Base-by-base conservation (phyloP, 2,329 filamentous ascomycete species). In the Davidsoniella virescens region DNA sequence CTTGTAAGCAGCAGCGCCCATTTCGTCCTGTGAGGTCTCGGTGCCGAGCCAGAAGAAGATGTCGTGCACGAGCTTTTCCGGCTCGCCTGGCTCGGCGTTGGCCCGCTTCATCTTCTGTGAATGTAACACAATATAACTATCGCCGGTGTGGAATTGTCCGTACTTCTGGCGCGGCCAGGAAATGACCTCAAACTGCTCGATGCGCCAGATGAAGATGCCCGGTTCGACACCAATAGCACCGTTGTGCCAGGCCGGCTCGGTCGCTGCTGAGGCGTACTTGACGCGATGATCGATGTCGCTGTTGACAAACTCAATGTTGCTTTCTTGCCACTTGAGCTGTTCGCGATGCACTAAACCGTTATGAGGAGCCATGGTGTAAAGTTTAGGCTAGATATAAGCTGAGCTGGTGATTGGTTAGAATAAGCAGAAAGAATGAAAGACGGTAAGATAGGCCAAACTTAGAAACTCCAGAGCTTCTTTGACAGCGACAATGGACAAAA, bases 11-110 rank as follows among this genome's bases (percentile, higher is more conserved):
- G 80, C 80, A 0, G 74, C 77, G 14, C 79, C 80, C 2, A 78
- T 78, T 63, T 84, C 80, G 55, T 83, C 80, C 63, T 82, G 77
- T 2, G 75, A 72, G 0, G 78, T 83, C 58, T 80, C 73, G 47
- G 63, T 67, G 4, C 80, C 80, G 1, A 83, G 69, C 79, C 78
- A 84, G 65, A 83, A 83, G 67, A 79, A 83, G 58, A 83, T 72
- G 46, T 82, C 78, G 57, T 83, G 78, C 40, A 64, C 66, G 4
- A 81, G 64, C 56, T 66, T 69, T n/a, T 65, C 62, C 36, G 65
- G 63, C 40, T 66, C 63, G 42, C 65, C 63, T 3, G 44, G 49
- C 12, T 44, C 9, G 5, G 49, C 38, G 8, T 43, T 38, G 25
- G 43, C 43, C 2, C 39, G 49, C 40, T 69, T 69, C 29, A 76